Evolutionary conservation across 495 filamentous ascomycete species (phyloP), one percentile per base, ranked within the genome.

Genomic region (Aspergillus biplanus): DNA sequence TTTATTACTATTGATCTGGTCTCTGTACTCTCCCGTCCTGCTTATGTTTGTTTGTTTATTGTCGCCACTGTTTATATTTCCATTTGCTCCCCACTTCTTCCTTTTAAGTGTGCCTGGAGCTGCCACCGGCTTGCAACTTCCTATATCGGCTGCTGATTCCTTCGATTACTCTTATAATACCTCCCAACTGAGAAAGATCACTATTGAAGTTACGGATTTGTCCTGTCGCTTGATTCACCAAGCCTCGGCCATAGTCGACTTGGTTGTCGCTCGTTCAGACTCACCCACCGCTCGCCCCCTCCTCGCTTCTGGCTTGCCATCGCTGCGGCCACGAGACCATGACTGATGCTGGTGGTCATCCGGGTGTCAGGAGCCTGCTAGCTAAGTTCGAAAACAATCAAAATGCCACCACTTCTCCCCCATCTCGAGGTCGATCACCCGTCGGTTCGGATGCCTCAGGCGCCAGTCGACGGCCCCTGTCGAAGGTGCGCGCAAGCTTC

Each of bases 331-430:
- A 9, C 12, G 46, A 49, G 52, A 70, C 58, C 71, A 87, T 87
- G 84, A 75, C 81, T 58, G 74, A 78, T 37, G 77, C 73, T 67
- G 78, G 75, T 46, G 74, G 80, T 64, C 78, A 77, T 53, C 80
- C 81, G 53, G 86, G 85, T 50, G 85, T 90, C 63, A 80, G 84
- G 73, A 92, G 89, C 78, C 85, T 97, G 62, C 86, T 92, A 59
- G 93, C 93, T 68, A 92, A 91, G 82, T 97, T 97, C 72, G 93
- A 97, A 81, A 88, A 85, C 70, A 83, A 83, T 66, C 82, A 83
- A 44, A 83, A 78, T 57, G 74, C 62, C 15, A 73, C 76, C 52
- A 59, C 78, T 59, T 87, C 86, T 49, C 86, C 90, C 57, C 88
- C 89, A 35, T 86, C 89, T 61, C 87, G 90, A 72, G 91, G 91